phyloP scores from a whole-genome alignment of 176 grass and related monocot genomes.

The Tuctoria greenei region DNA sequence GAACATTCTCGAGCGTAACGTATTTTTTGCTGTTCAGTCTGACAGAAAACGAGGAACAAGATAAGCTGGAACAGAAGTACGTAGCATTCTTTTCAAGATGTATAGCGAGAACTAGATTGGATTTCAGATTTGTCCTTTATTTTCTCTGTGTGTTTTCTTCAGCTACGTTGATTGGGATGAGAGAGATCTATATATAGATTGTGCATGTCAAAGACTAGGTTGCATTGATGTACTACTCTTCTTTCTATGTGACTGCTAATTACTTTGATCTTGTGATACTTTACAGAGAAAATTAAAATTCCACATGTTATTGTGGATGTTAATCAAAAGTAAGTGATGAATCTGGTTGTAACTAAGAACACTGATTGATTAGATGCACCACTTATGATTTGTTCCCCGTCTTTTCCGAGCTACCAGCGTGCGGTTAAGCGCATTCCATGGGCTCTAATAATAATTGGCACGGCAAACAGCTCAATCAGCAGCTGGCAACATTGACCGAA shows the following conservation, averaged over 20 bases:
- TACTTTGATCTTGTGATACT: not conserved
- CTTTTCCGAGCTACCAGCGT: not conserved
- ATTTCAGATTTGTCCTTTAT: not conserved
- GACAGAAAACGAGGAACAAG: not conserved
- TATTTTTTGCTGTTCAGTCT: constrained; percentile 20
- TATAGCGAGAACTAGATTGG: constrained; percentile 6
- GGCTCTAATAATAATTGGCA: constrained; percentile 19
- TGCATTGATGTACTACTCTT: not conserved
- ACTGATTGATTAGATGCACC: not conserved
- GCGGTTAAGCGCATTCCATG: constrained; percentile 21
- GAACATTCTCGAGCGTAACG: not conserved
- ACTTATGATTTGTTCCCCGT: not conserved
- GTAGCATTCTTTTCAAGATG: not conserved
- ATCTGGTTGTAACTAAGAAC: not conserved
- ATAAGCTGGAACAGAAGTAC: not conserved
- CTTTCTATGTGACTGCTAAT: not conserved
- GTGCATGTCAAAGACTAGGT: not conserved
- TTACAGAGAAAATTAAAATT: not conserved
- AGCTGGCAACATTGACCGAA: constrained; percentile 33
- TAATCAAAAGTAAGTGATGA: not conserved
- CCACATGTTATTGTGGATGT: not conserved
- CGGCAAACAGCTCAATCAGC: not conserved
- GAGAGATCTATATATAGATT: not conserved
- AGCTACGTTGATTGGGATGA: not conserved
- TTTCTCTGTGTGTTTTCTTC: not conserved